Percentiles rank a stretch among this genome's conserved stretches.
These are phyloP conservation scores for Phytophthora fragariae DNA, from an alignment of 352 stramenopile species.

Conservation along the genomic window DNA sequence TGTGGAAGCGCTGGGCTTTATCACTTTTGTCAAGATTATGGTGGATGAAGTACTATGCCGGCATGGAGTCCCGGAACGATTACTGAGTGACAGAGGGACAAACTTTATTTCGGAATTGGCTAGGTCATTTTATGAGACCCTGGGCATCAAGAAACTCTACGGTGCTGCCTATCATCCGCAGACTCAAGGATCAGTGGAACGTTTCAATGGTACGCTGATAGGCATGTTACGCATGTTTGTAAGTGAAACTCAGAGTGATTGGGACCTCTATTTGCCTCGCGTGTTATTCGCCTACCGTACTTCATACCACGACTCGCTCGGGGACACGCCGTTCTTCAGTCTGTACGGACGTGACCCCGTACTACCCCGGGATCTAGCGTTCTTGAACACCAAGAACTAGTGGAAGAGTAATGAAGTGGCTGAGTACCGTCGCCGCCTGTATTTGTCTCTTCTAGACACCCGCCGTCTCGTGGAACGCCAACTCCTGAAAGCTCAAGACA, in stretches of 20 bases:
- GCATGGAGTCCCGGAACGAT: background rate
- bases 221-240: no score
- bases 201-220: conserved; percentile 2
- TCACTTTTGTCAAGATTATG: background rate
- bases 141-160: conserved; percentile 10
- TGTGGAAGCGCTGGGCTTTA: no score
- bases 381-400: conserved; percentile 4
- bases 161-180: background rate
- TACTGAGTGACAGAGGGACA: conserved; percentile 1
- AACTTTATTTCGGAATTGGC: conserved; percentile 10
- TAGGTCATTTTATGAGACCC: background rate
- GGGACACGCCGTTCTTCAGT: conserved; percentile 11
- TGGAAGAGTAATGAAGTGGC: conserved; percentile 20
- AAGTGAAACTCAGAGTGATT: no score
- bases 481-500: background rate
- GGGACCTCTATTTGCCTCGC: no score
- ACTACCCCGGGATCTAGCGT: conserved; percentile 10
- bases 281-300: no score
- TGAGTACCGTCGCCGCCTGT: background rate
- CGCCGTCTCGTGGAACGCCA: conserved; percentile 5
- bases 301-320: no score
- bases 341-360: conserved; percentile 6
- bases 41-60: background rate
- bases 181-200: conserved; percentile 1
- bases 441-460: background rate